Evolutionary conservation across 192 early-diverging fungal species (phyloP).

Genomic region (Paraglomus occultum): DNA sequence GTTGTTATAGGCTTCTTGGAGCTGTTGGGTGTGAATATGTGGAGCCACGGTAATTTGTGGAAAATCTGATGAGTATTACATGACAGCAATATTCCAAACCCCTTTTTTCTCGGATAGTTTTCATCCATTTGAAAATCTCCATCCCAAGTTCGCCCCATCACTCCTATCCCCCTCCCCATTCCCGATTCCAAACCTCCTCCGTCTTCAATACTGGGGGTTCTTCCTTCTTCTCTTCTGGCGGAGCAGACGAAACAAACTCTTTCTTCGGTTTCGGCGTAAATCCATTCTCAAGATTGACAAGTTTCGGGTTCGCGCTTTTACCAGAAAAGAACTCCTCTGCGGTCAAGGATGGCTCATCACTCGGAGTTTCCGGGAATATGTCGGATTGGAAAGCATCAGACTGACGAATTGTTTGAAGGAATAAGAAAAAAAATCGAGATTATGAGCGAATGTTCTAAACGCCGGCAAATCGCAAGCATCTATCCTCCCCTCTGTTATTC

Average conservation of each 20-base stretch:
- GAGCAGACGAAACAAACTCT: slow-evolving; percentile 76
- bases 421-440: background rate
- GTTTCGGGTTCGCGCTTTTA: slow-evolving; percentile 77
- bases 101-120: no score
- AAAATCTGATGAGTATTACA: background rate
- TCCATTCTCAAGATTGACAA: slow-evolving; percentile 69
- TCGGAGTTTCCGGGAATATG: slow-evolving; percentile 84
- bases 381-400: slow-evolving; percentile 96
- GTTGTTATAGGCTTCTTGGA: slow-evolving; percentile 73
- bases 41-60: background rate
- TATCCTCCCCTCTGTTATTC: background rate
- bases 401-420: slow-evolving; percentile 41
- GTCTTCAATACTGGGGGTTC: slow-evolving; percentile 34
- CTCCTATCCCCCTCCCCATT: no score
- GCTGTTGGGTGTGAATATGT: slow-evolving; percentile 36
- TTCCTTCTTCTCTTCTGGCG: slow-evolving; percentile 46
- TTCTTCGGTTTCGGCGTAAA: slow-evolving; percentile 64
- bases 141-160: no score
- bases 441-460: background rate
- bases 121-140: no score
- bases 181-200: slow-evolving; percentile 21
- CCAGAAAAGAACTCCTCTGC: slow-evolving; percentile 92
- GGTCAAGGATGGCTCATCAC: slow-evolving; percentile 81
- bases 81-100: background rate
- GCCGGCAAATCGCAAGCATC: background rate